Percentiles rank a stretch among this genome's conserved stretches.
Evolutionary conservation across 192 early-diverging fungal genomes (phyloP).

Genomic region (Diversispora eburnea): DNA sequence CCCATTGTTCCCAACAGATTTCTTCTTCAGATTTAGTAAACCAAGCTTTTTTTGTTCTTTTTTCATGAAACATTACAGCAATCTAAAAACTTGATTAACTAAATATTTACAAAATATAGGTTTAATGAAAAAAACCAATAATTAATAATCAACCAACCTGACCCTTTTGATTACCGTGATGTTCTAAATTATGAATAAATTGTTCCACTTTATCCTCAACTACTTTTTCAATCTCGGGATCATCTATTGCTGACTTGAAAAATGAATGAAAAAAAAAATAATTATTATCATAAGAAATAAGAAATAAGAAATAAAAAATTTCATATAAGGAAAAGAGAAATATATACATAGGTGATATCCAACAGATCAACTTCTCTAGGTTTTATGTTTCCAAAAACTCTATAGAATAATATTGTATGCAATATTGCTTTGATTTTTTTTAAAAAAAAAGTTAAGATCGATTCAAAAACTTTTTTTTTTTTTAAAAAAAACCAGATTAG

Average conservation of each 20-base stretch:
- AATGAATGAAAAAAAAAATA: background rate
- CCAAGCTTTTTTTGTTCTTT: constrained; percentile 58
- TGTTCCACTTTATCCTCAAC: constrained; percentile 49
- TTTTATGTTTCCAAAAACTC: constrained; percentile 50
- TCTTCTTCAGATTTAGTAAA: constrained; percentile 53
- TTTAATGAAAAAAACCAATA: background rate
- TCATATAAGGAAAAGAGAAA: background rate
- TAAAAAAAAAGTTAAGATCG: no score
- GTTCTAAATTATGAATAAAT: constrained; percentile 41
- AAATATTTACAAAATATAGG: background rate
- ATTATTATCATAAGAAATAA: background rate
- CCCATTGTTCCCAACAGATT: constrained; percentile 65
- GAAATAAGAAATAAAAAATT: background rate
- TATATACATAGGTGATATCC: constrained; percentile 51
- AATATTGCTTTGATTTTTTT: constrained; percentile 52
- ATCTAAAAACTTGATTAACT: constrained; percentile 37
- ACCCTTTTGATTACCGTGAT: constrained; percentile 41
- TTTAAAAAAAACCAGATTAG: background rate
- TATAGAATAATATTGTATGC: constrained; percentile 61
- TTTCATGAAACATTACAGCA: constrained; percentile 60
- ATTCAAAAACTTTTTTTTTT: background rate
- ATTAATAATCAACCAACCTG: constrained; percentile 38
- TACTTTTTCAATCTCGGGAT: constrained; percentile 46
- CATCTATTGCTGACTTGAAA: constrained; percentile 52
- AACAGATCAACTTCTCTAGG: constrained; percentile 53